A percentile compares a stretch with the other conserved stretches of the same genome.
These are phyloP conservation scores for Mollisia scopiformis DNA, from an alignment of 2,329 filamentous ascomycete species.

Conservation along the genomic window DNA sequence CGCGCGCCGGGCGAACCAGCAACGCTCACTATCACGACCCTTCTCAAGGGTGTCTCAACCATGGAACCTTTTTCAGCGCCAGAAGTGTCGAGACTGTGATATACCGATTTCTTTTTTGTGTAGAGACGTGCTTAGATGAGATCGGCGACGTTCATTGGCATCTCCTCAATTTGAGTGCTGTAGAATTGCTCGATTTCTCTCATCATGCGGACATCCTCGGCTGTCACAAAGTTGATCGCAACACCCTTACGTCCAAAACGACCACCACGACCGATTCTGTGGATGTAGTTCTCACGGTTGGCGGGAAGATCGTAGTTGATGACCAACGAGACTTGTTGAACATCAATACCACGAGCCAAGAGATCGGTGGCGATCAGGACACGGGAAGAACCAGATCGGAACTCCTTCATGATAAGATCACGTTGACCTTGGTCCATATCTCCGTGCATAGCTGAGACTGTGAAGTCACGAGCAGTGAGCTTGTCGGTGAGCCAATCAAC, in stretches of 20 bases:
- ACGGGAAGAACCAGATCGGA: constrained; percentile 97
- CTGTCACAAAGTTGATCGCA: constrained; percentile 99
- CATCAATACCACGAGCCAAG: constrained; percentile 98
- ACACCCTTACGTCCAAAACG: constrained; percentile 99
- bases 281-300: constrained; percentile 99
- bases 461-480: constrained; percentile 98
- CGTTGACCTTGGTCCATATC: constrained; percentile 98
- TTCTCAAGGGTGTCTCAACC: constrained; percentile 28
- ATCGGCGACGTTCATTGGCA: constrained; percentile 92
- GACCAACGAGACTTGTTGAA: constrained; percentile 98
- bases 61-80: constrained; percentile 26
- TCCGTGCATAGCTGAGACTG: constrained; percentile 99
- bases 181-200: constrained; percentile 99
- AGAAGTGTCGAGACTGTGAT: constrained; percentile 34
- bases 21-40: constrained; percentile 39
- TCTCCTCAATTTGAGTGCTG: constrained; percentile 99
- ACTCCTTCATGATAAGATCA: constrained; percentile 99
- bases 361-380: constrained; percentile 98
- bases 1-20: constrained; percentile 39
- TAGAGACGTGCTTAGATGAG: constrained; percentile 61
- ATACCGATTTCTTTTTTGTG: constrained; percentile 30
- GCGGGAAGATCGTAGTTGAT: constrained; percentile 99
- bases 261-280: constrained; percentile 98
- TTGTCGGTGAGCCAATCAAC: constrained; percentile 99
- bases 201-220: constrained; percentile 99